Evolutionary conservation across 2,329 filamentous ascomycete genomes (phyloP).

Genomic region (Cercospora beticola): DNA sequence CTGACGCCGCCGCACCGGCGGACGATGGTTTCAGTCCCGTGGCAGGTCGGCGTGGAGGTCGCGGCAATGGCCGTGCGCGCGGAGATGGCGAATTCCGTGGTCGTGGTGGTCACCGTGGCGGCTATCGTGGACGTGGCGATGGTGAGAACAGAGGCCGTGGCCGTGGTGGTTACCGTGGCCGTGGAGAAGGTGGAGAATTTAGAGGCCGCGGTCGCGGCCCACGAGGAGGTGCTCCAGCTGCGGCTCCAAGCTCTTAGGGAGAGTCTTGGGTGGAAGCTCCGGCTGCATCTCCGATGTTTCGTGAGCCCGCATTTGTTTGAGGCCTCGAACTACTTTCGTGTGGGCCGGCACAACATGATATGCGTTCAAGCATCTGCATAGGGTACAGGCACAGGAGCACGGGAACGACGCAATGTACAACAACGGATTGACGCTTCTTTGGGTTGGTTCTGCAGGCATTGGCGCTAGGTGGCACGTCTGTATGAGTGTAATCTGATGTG

Average conservation of each 20-base stretch:
- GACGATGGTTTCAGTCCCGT: slow-evolving; percentile 74
- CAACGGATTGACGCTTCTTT: slow-evolving; percentile 12
- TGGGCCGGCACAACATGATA: not conserved
- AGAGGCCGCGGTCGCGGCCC: slow-evolving; percentile 28
- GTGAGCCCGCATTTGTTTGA: not conserved
- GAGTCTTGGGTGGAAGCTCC: slow-evolving; percentile 6
- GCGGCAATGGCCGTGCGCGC: slow-evolving; percentile 42
- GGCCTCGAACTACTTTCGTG: not conserved
- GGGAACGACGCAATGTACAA: slow-evolving; percentile 14
- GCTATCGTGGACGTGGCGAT: slow-evolving; percentile 37
- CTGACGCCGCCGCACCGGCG: slow-evolving; percentile 37
- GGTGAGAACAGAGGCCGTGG: slow-evolving; percentile 38
- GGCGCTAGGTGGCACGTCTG: slow-evolving; percentile 15
- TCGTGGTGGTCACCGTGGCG: slow-evolving; percentile 27
- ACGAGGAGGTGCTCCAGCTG: slow-evolving; percentile 26
- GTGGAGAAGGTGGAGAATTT: slow-evolving; percentile 31
- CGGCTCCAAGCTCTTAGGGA: slow-evolving; percentile 23
- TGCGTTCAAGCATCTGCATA: slow-evolving; percentile 18
- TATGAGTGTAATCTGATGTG: slow-evolving; percentile 15
- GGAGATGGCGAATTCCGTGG: slow-evolving; percentile 39
- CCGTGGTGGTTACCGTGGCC: slow-evolving; percentile 47
- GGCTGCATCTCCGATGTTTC: not conserved
- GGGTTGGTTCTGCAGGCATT: slow-evolving; percentile 8
- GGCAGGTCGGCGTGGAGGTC: slow-evolving; percentile 36
- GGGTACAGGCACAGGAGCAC: slow-evolving; percentile 10